Evolutionary conservation across 768 basidiomycete species (phyloP), one percentile per base, ranked within the genome.

Genomic region (Mycena sanguinolenta): DNA sequence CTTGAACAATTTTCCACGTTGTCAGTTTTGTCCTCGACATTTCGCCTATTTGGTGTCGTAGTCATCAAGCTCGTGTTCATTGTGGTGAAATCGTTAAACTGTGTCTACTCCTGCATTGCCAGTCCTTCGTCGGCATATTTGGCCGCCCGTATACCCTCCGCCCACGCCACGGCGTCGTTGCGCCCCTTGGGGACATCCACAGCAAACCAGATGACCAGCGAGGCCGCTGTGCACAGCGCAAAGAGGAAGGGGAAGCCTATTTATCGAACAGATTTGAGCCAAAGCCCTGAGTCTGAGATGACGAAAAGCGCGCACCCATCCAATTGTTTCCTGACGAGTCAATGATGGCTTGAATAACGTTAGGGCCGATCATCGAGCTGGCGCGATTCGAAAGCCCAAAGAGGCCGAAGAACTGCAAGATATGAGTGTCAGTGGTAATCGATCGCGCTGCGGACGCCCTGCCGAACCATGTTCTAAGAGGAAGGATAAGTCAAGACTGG

Each of bases 331-430:
- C 91, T 3, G 89, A 84, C 58, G 82, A 82, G 79, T 94, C 84
- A 67, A 96, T 95, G 76, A 95, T 94, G 3, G 89, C 92, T 77
- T 95, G 92, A 44, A 95, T 91, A 12, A 95, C 93, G 70, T 93
- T 95, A 0, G 94, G 94, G 0, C 94, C 95, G 52, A 95, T 90
- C 88, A 95, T 93, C 2, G 91, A 92, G n/a, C 92, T 94, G 0
- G 93, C 93, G 14, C 93, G 89, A 78, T 94, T 94, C 3, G 92
- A 94, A 28, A 96, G 86, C 10, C 93, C 93, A 73, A 93, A 96
- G 27, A 97, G 86, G 3, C 95, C 93, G 78, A 96, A 96, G 82
- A 95, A 96, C 90, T 94, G 75, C 10, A 17, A 39, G 71, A 58
- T 4, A 12, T 34, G 23, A 50, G 25, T 42, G 55, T 65, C 54